These are phyloP conservation scores for Selaginella moellendorffii DNA, from an alignment of 75 land plant species.

Conservation along the genomic window DNA sequence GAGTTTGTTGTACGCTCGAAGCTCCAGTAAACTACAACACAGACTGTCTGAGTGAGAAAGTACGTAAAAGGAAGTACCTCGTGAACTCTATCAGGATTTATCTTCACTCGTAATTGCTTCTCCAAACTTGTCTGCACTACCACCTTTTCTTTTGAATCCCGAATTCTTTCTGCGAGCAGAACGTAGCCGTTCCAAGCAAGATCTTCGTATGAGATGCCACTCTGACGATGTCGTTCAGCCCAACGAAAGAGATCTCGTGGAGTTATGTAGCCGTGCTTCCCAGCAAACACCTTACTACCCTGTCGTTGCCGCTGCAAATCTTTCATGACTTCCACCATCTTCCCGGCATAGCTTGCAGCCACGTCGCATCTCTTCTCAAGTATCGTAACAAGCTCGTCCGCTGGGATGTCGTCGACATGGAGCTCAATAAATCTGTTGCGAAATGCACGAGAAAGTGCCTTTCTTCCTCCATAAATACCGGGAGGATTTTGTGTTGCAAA, in stretches of 20 bases:
- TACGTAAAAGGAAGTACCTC: too few relatives aligned
- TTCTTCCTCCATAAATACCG: constrained; percentile 85
- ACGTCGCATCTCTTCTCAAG: constrained; percentile 64
- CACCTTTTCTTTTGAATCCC: constrained; percentile 52
- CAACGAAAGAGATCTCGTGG: constrained; percentile 92
- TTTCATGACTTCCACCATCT: constrained; percentile 95
- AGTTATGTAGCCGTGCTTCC: constrained; percentile 96
- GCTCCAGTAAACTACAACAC: too few relatives aligned
- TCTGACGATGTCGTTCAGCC: constrained; percentile 61
- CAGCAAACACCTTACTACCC: constrained; percentile 89
- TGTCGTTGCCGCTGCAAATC: constrained; percentile 80
- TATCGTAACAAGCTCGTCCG: constrained; percentile 59
- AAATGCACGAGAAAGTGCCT: constrained; percentile 92
- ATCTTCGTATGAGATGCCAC: constrained; percentile 65
- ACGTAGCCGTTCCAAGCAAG: constrained; percentile 79
- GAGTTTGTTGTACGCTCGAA: too few relatives aligned
- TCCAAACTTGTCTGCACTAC: constrained; percentile 54
- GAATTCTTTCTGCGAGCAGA: constrained; percentile 75
- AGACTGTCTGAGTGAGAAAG: too few relatives aligned
- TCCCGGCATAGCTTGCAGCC: constrained; percentile 7
- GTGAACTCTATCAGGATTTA: constrained; percentile 7
- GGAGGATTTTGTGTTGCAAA: constrained; percentile 99
- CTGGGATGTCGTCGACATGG: constrained; percentile 97
- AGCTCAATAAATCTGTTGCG: constrained; percentile 94
- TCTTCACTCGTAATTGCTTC: constrained; percentile 47